Conservation (phyloP, 352 stramenopile genomes). For the Pythium graminicola region DNA sequence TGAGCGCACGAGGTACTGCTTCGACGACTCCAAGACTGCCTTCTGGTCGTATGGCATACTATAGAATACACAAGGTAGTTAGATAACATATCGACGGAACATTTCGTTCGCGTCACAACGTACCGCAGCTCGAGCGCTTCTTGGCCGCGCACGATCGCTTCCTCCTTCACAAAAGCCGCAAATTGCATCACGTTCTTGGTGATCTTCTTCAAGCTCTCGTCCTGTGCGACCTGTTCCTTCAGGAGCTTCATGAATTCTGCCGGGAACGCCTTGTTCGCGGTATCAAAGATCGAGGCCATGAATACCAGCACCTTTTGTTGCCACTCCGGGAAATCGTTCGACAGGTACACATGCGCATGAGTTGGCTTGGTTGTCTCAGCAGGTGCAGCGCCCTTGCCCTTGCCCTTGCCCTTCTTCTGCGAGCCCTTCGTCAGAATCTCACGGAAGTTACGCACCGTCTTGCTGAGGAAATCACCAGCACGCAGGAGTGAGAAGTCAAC, state of each 20-base stretch:
- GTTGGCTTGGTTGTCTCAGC: constrained; percentile 84
- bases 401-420: constrained; percentile 85
- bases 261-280: constrained; percentile 57
- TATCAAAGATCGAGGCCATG: constrained; percentile 52
- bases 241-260: constrained; percentile 85
- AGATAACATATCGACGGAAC: constrained; percentile 2
- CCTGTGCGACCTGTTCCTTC: constrained; percentile 61
- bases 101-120: too few species aligned
- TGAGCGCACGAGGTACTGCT: constrained; percentile 85
- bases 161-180: constrained; percentile 92
- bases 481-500: constrained; percentile 91
- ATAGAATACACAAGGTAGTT: neutral
- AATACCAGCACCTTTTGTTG: constrained; percentile 82
- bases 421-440: constrained; percentile 69
- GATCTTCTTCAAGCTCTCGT: constrained; percentile 82
- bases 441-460: constrained; percentile 89
- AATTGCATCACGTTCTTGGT: constrained; percentile 98
- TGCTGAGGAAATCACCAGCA: constrained; percentile 91
- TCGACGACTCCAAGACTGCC: constrained; percentile 88
- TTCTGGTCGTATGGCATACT: constrained; percentile 95
- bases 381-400: constrained; percentile 76
- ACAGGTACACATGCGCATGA: constrained; percentile 83
- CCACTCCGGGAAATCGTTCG: constrained; percentile 78
- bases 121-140: constrained; percentile 91
- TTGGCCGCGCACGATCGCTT: constrained; percentile 87